These are phyloP conservation scores for Lactifluus volemus DNA, from an alignment of 768 basidiomycete genomes.

Conservation along the genomic window DNA sequence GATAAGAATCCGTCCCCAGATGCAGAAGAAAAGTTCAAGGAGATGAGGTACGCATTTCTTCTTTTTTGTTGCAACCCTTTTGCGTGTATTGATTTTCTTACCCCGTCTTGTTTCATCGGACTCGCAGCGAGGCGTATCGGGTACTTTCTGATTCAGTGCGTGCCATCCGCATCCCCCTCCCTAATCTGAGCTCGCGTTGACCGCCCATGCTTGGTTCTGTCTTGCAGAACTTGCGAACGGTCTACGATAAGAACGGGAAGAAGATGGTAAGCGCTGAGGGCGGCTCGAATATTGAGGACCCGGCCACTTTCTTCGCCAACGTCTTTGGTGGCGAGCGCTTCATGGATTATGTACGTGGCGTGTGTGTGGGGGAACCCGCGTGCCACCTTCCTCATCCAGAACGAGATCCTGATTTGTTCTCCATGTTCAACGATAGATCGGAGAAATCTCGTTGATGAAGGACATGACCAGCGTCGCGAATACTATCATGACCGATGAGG, in stretches of 20 bases:
- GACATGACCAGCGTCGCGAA: slow-evolving; percentile 81
- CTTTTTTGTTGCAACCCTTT: neutral
- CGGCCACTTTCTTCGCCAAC: slow-evolving; percentile 89
- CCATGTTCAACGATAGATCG: slow-evolving; percentile 50
- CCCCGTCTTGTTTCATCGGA: neutral
- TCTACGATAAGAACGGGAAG: slow-evolving; percentile 95
- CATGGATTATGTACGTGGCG: slow-evolving; percentile 63
- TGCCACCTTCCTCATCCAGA: neutral
- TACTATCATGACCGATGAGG: slow-evolving; percentile 88
- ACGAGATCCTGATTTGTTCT: neutral
- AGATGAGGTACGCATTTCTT: slow-evolving; percentile 70
- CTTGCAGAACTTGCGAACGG: slow-evolving; percentile 64
- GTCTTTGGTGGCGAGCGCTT: slow-evolving; percentile 96
- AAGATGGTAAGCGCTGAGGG: slow-evolving; percentile 80
- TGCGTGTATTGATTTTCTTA: neutral
- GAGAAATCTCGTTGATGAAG: slow-evolving; percentile 94
- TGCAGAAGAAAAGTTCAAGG: slow-evolving; percentile 95
- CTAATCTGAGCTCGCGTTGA: neutral
- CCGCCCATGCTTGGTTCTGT: neutral
- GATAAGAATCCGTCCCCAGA: slow-evolving; percentile 92
- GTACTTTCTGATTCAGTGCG: slow-evolving; percentile 72
- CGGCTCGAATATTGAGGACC: slow-evolving; percentile 77
- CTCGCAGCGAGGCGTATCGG: slow-evolving; percentile 84
- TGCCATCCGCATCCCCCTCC: neutral
- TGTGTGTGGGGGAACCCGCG: too few relatives aligned